phyloP scores from a whole-genome alignment of 2,329 filamentous ascomycete genomes.

The Xylariaceae sp. region DNA sequence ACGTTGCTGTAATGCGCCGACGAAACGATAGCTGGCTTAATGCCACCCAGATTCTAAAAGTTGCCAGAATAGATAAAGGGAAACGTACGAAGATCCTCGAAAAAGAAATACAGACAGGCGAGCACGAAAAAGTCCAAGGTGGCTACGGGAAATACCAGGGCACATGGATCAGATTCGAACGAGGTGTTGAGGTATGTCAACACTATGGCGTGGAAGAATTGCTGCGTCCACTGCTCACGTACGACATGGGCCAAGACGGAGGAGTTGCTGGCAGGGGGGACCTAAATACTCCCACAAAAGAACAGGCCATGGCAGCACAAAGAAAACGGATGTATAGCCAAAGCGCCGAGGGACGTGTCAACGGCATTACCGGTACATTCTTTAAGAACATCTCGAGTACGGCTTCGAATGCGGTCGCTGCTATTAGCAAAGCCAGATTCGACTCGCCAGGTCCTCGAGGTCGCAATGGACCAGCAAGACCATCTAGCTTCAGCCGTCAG shows the following conservation, averaged over 20 bases:
- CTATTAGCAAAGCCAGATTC: constrained; percentile 92
- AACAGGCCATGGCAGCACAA: constrained; percentile 95
- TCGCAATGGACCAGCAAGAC: constrained; percentile 60
- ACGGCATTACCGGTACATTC: constrained; percentile 75
- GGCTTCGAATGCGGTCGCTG: constrained; percentile 87
- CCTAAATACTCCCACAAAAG: constrained; percentile 94
- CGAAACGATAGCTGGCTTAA: constrained; percentile 95
- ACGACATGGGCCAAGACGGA: constrained; percentile 76
- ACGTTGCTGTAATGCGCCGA: constrained; percentile 90
- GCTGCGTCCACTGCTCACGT: constrained; percentile 69
- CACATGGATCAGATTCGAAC: constrained; percentile 94
- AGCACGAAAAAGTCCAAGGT: constrained; percentile 97
- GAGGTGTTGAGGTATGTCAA: constrained; percentile 87
- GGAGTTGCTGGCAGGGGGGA: constrained; percentile 66
- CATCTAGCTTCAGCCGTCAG: constrained; percentile 67
- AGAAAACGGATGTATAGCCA: constrained; percentile 87
- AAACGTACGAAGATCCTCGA: constrained; percentile 97
- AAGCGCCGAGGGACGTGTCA: constrained; percentile 62
- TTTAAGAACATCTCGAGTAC: constrained; percentile 96
- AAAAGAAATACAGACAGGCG: constrained; percentile 93
- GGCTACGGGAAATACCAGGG: constrained; percentile 99
- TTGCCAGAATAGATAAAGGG: constrained; percentile 94
- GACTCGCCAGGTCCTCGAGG: constrained; percentile 76
- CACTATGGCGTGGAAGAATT: constrained; percentile 74
- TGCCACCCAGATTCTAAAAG: constrained; percentile 96